Evolutionary conservation across 192 early-diverging fungal genomes (phyloP).

Genomic region (Oehlia diaphana): DNA sequence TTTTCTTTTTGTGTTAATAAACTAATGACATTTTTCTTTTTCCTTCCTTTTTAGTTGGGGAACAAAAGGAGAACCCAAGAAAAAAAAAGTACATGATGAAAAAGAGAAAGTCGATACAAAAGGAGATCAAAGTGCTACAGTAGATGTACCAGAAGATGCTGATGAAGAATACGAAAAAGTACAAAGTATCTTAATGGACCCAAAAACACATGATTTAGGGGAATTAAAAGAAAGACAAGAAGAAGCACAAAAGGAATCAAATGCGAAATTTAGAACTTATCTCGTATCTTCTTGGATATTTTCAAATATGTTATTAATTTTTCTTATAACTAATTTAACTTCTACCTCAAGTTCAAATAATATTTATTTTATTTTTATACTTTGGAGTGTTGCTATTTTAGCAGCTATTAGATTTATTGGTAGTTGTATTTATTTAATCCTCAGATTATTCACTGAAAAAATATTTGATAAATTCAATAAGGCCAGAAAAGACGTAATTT

Average conservation of each 20-base stretch:
- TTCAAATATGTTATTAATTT: conserved; percentile 68
- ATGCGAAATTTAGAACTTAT: conserved; percentile 76
- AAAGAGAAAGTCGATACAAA: conserved; percentile 16
- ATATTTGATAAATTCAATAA: too few species aligned
- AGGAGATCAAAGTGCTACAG: conserved; percentile 44
- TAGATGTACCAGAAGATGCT: conserved; percentile 44
- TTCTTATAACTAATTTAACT: conserved; percentile 57
- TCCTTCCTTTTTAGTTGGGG: conserved; percentile 64
- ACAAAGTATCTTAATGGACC: conserved; percentile 49
- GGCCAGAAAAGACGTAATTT: too few species aligned
- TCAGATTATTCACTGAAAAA: too few species aligned
- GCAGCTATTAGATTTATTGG: conserved; percentile 70
- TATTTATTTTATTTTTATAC: conserved; percentile 61
- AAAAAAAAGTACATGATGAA: conserved; percentile 42
- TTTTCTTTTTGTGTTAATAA: too few species aligned
- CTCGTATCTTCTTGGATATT: conserved; percentile 77
- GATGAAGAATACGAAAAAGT: conserved; percentile 56
- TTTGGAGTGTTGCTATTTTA: conserved; percentile 74
- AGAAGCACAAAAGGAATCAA: conserved; percentile 57
- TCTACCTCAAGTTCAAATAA: conserved; percentile 34
- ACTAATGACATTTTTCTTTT: neutral
- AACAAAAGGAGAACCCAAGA: conserved; percentile 71
- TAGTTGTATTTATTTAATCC: conserved; percentile 61
- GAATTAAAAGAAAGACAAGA: conserved; percentile 9
- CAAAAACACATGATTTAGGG: neutral